phyloP scores from a whole-genome alignment of 805 yeast genomes.

The Zygoascus ofunaensis region DNA sequence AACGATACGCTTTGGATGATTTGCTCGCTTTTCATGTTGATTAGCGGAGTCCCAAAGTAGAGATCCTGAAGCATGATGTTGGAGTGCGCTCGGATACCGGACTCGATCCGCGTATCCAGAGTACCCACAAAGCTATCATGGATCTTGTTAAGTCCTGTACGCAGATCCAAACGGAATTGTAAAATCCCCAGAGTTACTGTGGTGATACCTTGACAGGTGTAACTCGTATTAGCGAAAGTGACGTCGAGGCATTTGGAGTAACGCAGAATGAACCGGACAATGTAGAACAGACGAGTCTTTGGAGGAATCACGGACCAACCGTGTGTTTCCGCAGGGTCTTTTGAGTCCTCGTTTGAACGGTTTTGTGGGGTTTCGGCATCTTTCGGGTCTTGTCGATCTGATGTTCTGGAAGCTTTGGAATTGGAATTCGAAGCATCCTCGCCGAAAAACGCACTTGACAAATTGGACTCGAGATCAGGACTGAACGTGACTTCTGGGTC shows the following conservation, averaged over 20 bases:
- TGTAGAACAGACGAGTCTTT: slow-evolving; percentile 14
- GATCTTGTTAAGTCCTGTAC: slow-evolving; percentile 6
- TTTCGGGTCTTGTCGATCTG: background rate
- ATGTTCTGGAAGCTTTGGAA: background rate
- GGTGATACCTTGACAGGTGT: slow-evolving; percentile 21
- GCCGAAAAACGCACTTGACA: background rate
- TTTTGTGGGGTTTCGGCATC: too few species aligned
- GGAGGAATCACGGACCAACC: slow-evolving; percentile 21
- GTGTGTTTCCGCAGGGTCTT: background rate
- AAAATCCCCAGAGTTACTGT: slow-evolving; percentile 24
- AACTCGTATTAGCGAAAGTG: slow-evolving; percentile 18
- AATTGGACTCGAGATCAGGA: slow-evolving; percentile 5
- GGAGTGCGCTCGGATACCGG: slow-evolving; percentile 22
- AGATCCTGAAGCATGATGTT: slow-evolving; percentile 23
- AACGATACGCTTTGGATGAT: slow-evolving; percentile 23
- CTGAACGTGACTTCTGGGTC: slow-evolving; percentile 20
- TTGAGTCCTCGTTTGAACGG: slow-evolving; percentile 1
- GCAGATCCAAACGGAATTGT: slow-evolving; percentile 24
- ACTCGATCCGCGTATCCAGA: slow-evolving; percentile 22
- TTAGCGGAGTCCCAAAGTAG: slow-evolving; percentile 22
- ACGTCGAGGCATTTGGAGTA: slow-evolving; percentile 23
- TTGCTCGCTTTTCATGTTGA: slow-evolving; percentile 27
- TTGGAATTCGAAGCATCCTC: background rate
- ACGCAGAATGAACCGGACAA: slow-evolving; percentile 14
- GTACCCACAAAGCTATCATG: slow-evolving; percentile 27